These are phyloP conservation scores for Sesbania bispinosa DNA, from an alignment of 306 rosid species.

Conservation along the genomic window DNA sequence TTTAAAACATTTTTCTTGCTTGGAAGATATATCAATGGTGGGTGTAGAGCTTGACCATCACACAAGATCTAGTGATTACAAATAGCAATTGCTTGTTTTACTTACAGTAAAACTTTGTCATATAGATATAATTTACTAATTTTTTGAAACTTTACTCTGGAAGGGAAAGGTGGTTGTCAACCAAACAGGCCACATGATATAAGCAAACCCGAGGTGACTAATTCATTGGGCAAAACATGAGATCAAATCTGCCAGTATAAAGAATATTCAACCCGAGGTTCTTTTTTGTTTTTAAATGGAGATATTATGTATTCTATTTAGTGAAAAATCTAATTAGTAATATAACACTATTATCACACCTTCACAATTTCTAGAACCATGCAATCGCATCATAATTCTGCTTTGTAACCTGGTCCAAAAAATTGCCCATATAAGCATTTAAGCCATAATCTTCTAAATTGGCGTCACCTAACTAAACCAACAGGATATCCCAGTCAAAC, in stretches of 20 bases:
- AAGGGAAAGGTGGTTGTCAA: background rate
- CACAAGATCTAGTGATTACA: background rate
- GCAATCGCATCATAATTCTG: background rate
- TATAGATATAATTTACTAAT: background rate
- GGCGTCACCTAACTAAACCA: slow-evolving; percentile 25
- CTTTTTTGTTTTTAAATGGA: background rate
- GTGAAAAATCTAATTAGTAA: background rate
- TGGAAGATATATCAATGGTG: background rate
- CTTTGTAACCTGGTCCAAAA: background rate
- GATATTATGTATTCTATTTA: background rate
- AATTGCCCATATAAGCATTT: background rate
- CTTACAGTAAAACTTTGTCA: background rate
- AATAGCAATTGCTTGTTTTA: background rate
- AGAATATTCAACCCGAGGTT: too few species aligned
- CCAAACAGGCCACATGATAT: background rate
- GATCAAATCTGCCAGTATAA: too few species aligned
- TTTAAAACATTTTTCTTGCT: background rate
- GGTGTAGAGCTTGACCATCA: background rate
- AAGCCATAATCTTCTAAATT: background rate
- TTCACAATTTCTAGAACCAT: background rate
- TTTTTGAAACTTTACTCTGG: background rate
- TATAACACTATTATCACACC: background rate
- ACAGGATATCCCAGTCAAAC: background rate
- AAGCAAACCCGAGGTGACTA: background rate
- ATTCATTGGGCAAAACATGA: background rate